Base-by-base conservation (phyloP, 768 basidiomycete species). In the Amanita polypyramis region DNA sequence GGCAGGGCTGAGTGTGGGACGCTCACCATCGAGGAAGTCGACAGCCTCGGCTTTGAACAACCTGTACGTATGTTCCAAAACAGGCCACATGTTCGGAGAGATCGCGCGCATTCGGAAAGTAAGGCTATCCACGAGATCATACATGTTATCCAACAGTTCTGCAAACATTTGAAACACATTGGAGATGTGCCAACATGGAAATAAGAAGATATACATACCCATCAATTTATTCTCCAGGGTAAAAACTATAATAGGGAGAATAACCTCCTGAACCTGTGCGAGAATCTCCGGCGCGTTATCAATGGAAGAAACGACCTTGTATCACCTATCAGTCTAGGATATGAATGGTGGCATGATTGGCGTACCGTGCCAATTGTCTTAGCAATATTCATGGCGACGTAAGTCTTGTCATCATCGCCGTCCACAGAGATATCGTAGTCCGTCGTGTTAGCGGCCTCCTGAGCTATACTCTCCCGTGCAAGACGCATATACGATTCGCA, bases 61-160 rank as follows among this genome's bases (percentile, higher is more conserved):
- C 42, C 73, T 72, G 64, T 90, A 91, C 0, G 85, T 92, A 53
- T 80, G 63, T 65, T 92, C 88, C 52, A 89, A 88, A 30, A 94
- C 72, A 8, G 78, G 81, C 92, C 91, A 94, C 83, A 94, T 83
- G 55, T 72, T 76, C 0, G 85, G 80, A 33, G 85, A 78, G 57
- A 95, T 82, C 46, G 72, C 62, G 52, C 79, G 77, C 49, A 84
- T 73, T 62, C 81, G 87, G 74, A 88, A 94, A 0, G 89, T 89
- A 49, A 94, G 66, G 52, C 72, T 84, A 57, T 94, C 92, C 43
- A 90, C 77, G 44, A 94, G 66, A 54, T 91, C 88, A 60, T 83
- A 92, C 70, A 87, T 78, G 59, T 88, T 85, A 64, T 92, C 90
- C 58, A 88, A 83, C 36, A 94, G 67, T 58, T 95, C 91, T 88